Evolutionary conservation across 192 early-diverging fungal species (phyloP), one percentile per base, ranked within the genome.

Genomic region (Borealophlyctis nickersoniae): DNA sequence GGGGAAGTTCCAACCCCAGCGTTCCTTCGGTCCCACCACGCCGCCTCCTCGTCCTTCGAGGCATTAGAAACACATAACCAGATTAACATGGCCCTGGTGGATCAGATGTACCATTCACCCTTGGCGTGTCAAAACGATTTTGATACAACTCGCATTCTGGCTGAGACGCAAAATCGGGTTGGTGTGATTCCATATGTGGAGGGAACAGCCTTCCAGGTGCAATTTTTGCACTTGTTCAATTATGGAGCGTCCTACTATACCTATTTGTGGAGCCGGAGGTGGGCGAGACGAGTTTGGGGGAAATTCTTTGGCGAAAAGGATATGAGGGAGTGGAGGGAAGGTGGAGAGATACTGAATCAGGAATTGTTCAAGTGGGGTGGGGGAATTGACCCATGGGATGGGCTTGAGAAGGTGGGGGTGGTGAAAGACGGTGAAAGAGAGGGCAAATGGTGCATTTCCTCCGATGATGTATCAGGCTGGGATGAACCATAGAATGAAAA

Each of bases 191-290:
- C 87, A 0, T 81, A 87, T 48, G 86, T 88, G 3, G 60, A 75
- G 0, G 86, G 82, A 3, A 92, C 94, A 2, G 80, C 80, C 52
- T 97, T 92, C 93, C 94, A 94, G 65, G 87, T 86, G 1, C 90
- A 92, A 58, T 97, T 99, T 73, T 85, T 84, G 1, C 96, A 99
- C 60, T 62, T 99, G 68, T 88, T 89, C 63, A 87, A 88, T 0
- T 99, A 99, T 63, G 94, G 94, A 19, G 89, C 91, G 7, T 89
- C 86, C 4, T 99, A 99, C 75, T 99, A 98, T 56, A 81, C 88
- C n/a, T 99, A 99, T 63, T 76, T 98, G 24, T 92, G 95, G 86
- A 88, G 88, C 36, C 81, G 92, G 30, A 81, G 88, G 13, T 78
- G 95, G 70, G 93, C 92, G 1, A 79, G 82, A 4, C 81, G 86